phyloP scores from a whole-genome alignment of 106 monocot genomes.

The Allium cepa region DNA sequence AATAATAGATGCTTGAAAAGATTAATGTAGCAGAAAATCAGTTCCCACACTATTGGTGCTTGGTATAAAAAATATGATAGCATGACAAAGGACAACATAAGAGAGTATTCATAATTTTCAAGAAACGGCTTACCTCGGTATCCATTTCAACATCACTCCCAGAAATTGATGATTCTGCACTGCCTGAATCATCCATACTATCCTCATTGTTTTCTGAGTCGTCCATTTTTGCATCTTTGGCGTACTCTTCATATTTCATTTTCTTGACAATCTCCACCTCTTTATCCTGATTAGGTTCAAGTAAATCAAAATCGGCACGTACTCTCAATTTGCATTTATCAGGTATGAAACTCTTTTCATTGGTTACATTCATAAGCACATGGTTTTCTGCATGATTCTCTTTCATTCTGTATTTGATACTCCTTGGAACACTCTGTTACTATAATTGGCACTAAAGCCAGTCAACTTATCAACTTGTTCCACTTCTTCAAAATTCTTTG shows the following conservation, averaged over 20 bases:
- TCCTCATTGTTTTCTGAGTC: slow-evolving; percentile 24
- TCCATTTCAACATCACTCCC: slow-evolving; percentile 29
- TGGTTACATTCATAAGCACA: not conserved
- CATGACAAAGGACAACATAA: not conserved
- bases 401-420: not conserved
- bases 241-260: slow-evolving; percentile 5
- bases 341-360: not conserved
- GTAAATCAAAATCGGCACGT: no score
- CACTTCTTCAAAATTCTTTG: no score
- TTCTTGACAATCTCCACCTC: slow-evolving; percentile 8
- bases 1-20: not conserved
- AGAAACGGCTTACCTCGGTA: slow-evolving; percentile 28
- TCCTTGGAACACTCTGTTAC: no score
- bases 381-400: slow-evolving; percentile 2
- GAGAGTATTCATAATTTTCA: not conserved
- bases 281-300: not conserved
- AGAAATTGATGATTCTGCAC: slow-evolving; percentile 14
- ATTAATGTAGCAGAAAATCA: not conserved
- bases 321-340: no score
- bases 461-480: no score
- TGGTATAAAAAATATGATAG: not conserved
- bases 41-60: not conserved
- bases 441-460: no score
- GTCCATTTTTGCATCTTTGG: slow-evolving; percentile 9
- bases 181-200: slow-evolving; percentile 29